Conservation (phyloP, 1,139 yeast genomes). For the Saccharomyces hybrid region DNA sequence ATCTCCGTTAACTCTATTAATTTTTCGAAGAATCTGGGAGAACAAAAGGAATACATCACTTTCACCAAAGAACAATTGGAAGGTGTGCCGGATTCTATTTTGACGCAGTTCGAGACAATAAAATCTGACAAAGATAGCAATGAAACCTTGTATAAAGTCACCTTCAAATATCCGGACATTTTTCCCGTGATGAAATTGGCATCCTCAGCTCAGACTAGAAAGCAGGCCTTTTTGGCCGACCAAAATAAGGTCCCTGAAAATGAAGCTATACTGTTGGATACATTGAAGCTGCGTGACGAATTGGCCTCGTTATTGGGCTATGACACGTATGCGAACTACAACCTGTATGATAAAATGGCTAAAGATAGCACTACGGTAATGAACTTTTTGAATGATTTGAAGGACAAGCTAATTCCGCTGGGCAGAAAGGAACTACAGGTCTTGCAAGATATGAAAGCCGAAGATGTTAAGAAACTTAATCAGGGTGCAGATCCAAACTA, state of each 20-base stretch:
- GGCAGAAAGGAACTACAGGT: slow-evolving; percentile 48
- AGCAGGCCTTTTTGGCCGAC: slow-evolving; percentile 56
- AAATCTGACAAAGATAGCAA: slow-evolving; percentile 36
- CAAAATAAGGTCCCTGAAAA: slow-evolving; percentile 60
- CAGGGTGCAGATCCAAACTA: slow-evolving; percentile 39
- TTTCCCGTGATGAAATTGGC: slow-evolving; percentile 72
- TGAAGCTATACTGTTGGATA: slow-evolving; percentile 49
- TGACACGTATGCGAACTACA: slow-evolving; percentile 56
- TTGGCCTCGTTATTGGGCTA: slow-evolving; percentile 61
- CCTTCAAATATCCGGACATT: slow-evolving; percentile 74
- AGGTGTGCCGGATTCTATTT: slow-evolving; percentile 62
- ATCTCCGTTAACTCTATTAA: slow-evolving; percentile 49
- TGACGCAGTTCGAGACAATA: slow-evolving; percentile 48
- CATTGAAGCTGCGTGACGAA: slow-evolving; percentile 52
- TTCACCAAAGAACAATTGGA: slow-evolving; percentile 59
- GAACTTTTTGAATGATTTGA: slow-evolving; percentile 54
- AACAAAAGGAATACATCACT: slow-evolving; percentile 52
- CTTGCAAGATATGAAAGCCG: slow-evolving; percentile 46
- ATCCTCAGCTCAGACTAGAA: slow-evolving; percentile 53
- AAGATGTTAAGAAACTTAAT: slow-evolving; percentile 42
- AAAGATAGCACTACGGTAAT: slow-evolving; percentile 53
- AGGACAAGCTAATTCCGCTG: slow-evolving; percentile 47
- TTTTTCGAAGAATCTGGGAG: slow-evolving; percentile 60
- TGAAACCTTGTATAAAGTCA: slow-evolving; percentile 47
- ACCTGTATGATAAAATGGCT: slow-evolving; percentile 75